phyloP scores from a whole-genome alignment of 2,329 filamentous ascomycete genomes.

The Aspergillaceae sp. region DNA sequence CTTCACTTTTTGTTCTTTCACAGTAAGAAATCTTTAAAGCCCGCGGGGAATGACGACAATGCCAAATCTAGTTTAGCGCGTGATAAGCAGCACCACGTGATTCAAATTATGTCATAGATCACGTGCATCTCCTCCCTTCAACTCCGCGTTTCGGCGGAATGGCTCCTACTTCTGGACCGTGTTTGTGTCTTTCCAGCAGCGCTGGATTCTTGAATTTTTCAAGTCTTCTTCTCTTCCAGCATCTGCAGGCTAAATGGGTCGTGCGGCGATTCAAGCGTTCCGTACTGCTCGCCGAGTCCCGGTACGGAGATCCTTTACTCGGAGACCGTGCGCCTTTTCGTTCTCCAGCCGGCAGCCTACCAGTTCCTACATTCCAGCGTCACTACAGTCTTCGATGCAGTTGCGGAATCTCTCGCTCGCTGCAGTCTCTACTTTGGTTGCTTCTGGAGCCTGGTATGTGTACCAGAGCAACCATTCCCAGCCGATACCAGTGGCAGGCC shows the following conservation, averaged over 20 bases:
- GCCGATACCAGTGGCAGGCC: conserved; percentile 15
- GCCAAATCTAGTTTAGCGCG: conserved; percentile 17
- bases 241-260: conserved; percentile 36
- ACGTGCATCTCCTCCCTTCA: background rate
- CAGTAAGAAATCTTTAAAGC: background rate
- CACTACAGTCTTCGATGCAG: conserved; percentile 41
- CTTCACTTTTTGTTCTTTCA: background rate
- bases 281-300: conserved; percentile 40
- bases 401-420: conserved; percentile 41
- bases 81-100: conserved; percentile 2
- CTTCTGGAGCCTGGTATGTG: conserved; percentile 42
- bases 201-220: conserved; percentile 5
- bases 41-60: conserved; percentile 29
- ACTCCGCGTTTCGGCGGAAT: conserved; percentile 2
- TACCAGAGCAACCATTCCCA: conserved; percentile 33
- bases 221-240: background rate
- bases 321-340: conserved; percentile 26
- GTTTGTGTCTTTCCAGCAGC: conserved; percentile 1
- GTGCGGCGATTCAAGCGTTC: conserved; percentile 38
- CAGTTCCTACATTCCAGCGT: conserved; percentile 26
- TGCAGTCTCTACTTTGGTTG: conserved; percentile 40
- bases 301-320: conserved; percentile 35
- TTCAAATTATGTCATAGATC: conserved; percentile 11
- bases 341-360: conserved; percentile 30
- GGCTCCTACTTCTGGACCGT: conserved; percentile 5